Conservation (phyloP, 2,329 filamentous ascomycete genomes). For the Elsinoe arachidis region DNA sequence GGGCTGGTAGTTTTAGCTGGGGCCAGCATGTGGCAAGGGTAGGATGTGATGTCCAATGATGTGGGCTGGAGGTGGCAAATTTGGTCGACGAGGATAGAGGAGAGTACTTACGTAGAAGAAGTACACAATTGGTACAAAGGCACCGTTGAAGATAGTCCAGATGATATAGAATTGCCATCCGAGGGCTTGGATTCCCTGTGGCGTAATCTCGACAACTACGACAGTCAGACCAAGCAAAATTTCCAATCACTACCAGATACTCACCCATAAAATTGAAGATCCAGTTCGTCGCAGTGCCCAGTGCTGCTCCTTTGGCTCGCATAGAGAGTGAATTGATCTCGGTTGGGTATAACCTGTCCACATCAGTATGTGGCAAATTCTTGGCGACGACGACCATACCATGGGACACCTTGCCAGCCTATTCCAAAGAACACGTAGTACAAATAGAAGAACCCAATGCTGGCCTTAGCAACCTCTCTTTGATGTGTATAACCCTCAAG, state of each 20-base stretch:
- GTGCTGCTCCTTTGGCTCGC: slow-evolving; percentile 41
- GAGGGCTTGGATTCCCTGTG: slow-evolving; percentile 33
- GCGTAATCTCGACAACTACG: slow-evolving; percentile 36
- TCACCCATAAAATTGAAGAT: slow-evolving; percentile 35
- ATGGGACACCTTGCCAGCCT: slow-evolving; percentile 37
- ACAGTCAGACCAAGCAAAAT: not conserved
- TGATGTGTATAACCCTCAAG: slow-evolving; percentile 21
- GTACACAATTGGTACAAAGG: slow-evolving; percentile 42
- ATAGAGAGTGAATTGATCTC: slow-evolving; percentile 44
- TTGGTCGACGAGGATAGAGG: too few species aligned
- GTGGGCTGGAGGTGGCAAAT: not conserved
- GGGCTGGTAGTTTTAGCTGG: slow-evolving; percentile 14
- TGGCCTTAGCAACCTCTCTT: slow-evolving; percentile 30
- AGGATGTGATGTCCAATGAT: not conserved
- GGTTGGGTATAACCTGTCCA: slow-evolving; percentile 32
- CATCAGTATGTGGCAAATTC: too few species aligned
- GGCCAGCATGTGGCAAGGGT: too few species aligned
- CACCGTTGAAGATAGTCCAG: slow-evolving; percentile 19
- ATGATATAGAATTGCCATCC: slow-evolving; percentile 24
- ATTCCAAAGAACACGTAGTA: slow-evolving; percentile 48
- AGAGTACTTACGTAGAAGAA: slow-evolving; percentile 21
- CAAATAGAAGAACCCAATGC: slow-evolving; percentile 44
- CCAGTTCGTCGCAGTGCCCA: slow-evolving; percentile 46
- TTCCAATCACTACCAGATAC: too few species aligned
- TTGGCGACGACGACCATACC: slow-evolving; percentile 12